These are phyloP conservation scores for Fusarium tricinctum DNA, from an alignment of 2,329 filamentous ascomycete genomes.

Conservation along the genomic window DNA sequence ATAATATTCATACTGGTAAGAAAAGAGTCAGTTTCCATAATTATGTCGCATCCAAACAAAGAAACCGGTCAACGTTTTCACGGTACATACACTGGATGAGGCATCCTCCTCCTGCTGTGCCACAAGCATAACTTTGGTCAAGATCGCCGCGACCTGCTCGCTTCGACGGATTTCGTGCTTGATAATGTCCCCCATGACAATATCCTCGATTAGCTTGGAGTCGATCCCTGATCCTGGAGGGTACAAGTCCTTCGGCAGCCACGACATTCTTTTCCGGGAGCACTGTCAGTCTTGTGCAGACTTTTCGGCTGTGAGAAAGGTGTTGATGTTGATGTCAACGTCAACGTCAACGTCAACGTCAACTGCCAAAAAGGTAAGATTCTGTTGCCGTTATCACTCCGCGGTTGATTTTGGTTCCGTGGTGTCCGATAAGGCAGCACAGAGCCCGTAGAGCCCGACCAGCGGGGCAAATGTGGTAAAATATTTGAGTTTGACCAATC, in stretches of 20 bases:
- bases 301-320: not conserved
- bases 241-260: conserved; percentile 3
- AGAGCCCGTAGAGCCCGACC: conserved; percentile 10
- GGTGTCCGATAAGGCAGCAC: conserved; percentile 33
- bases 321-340: conserved; percentile 24
- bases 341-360: not conserved
- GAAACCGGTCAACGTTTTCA: not conserved
- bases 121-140: conserved; percentile 23
- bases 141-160: conserved; percentile 19
- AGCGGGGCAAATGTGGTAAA: conserved; percentile 12
- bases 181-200: conserved; percentile 33
- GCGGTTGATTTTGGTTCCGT: conserved; percentile 35
- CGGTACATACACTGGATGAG: conserved; percentile 36
- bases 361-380: conserved; percentile 23
- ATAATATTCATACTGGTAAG: conserved; percentile 39
- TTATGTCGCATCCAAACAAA: too few species aligned
- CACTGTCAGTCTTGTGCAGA: not conserved
- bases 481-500: conserved; percentile 17
- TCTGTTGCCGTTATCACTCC: conserved; percentile 20
- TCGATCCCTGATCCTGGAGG: conserved; percentile 8
- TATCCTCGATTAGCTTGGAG: conserved; percentile 15
- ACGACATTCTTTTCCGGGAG: conserved; percentile 3
- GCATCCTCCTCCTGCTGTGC: conserved; percentile 15
- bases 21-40: conserved; percentile 16
- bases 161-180: conserved; percentile 21